Conservation (phyloP, 192 early-diverging fungal species). For the Anaeromyces robustus region DNA sequence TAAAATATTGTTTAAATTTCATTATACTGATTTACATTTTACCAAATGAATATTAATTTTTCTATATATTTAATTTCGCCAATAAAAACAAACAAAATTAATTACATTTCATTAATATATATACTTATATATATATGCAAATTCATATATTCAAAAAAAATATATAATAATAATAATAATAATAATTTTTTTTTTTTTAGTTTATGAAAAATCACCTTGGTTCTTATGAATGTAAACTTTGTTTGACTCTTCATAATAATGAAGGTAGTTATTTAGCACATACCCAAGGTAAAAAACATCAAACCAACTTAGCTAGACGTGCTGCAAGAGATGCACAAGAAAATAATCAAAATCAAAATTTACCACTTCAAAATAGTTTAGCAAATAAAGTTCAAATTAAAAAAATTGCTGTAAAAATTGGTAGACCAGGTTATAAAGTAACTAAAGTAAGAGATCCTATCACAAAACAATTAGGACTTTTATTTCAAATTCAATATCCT, state of each 20-base stretch:
- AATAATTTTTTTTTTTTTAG: slow-evolving; percentile 17
- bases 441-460: slow-evolving; percentile 80
- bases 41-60: no score
- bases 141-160: no score
- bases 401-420: slow-evolving; percentile 80
- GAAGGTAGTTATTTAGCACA: slow-evolving; percentile 93
- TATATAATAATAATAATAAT: no score
- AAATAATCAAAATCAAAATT: slow-evolving; percentile 6
- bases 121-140: no score
- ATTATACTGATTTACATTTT: no score
- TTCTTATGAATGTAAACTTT: slow-evolving; percentile 40
- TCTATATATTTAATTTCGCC: no score
- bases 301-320: slow-evolving; percentile 76
- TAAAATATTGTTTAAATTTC: no score
- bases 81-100: no score
- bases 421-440: slow-evolving; percentile 72
- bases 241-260: slow-evolving; percentile 65
- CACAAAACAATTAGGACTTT: slow-evolving; percentile 70
- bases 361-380: slow-evolving; percentile 5
- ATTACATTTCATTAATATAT: no score
- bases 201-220: slow-evolving; percentile 72
- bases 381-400: slow-evolving; percentile 25
- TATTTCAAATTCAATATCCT: slow-evolving; percentile 91
- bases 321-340: slow-evolving; percentile 67
- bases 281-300: slow-evolving; percentile 97